Evolutionary conservation across 176 grass and related monocot species (phyloP), one percentile per base, ranked within the genome.

Genomic region (Thinopyrum elongatum): DNA sequence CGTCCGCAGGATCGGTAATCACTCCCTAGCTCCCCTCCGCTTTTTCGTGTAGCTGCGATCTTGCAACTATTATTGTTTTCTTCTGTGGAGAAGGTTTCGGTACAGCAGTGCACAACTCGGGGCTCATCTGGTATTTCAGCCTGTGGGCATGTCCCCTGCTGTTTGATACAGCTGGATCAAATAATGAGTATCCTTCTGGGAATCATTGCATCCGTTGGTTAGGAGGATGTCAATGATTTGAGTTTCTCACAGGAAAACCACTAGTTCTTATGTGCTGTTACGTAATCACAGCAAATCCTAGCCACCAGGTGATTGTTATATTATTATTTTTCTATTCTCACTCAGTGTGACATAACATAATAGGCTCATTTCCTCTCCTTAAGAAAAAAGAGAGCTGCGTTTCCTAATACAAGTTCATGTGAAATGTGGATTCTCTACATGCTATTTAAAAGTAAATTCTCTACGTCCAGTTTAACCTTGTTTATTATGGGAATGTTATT

Each of bases 1-100:
- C 70, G 82, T 93, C 65, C 94, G 88, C 59, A 99, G 84, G 88
- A 99, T 99, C 77, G 94, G 94, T 96, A 69, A 27, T 39, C 6
- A 22, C 7, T 29, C 4, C n/a, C 30, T 69, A 10, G 25, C 6
- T 1, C 27, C 42, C 15, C 42, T 49, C 25, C 46, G 5, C 73
- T 53, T 76, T 49, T 30, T 16, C 15, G 7, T 53, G 15, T 47
- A 3, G 39, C 71, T 25, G 39, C 14, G 41, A 75, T 49, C 72
- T 14, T 19, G n/a, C 42, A 29, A 19, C 28, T 19, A 10, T 58
- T 58, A 30, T 26, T 51, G 17, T 23, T 41, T 39, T 3, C 14
- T 23, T 4, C 38, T 44, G 15, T 65, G 38, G 35, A 44, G 7
- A 53, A 69, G 7, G 28, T 33, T 69, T 57, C 10, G 31, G 7